Evolutionary conservation across 305 asterid genomes (phyloP).

Genomic region (Fraxinus greggii): DNA sequence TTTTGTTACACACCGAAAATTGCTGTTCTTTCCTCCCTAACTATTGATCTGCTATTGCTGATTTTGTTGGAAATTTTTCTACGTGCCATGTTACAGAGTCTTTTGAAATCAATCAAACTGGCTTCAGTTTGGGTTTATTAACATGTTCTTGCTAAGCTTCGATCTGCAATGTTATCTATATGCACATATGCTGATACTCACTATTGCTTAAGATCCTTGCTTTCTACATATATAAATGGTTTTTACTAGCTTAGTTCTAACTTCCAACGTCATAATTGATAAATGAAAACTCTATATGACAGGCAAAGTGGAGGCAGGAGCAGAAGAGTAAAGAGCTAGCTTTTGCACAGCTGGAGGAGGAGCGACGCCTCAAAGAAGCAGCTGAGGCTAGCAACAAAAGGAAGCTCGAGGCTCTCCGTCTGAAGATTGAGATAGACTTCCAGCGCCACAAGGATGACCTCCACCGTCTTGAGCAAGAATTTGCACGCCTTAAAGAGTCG

Average conservation of each 20-base stretch:
- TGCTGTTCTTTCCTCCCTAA: not conserved
- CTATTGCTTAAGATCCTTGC: not conserved
- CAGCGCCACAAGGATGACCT: constrained; percentile 95
- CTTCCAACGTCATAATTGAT: constrained; percentile 15
- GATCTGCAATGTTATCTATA: not conserved
- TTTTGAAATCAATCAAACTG: not conserved
- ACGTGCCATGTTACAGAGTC: not conserved
- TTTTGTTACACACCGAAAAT: constrained; percentile 7
- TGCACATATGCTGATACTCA: not conserved
- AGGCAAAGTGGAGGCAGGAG: constrained; percentile 82
- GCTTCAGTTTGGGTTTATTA: not conserved
- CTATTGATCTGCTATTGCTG: not conserved
- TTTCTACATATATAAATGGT: not conserved
- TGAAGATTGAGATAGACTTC: constrained; percentile 77
- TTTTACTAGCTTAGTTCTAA: not conserved
- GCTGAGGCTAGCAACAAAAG: constrained; percentile 70
- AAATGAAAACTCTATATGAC: constrained; percentile 32
- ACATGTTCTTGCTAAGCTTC: not conserved
- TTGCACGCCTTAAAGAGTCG: constrained; percentile 63
- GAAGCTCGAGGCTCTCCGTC: constrained; percentile 74
- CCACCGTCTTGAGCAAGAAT: constrained; percentile 85
- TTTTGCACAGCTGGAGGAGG: constrained; percentile 64
- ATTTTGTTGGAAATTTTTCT: not conserved
- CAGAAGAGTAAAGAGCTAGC: constrained; percentile 65
- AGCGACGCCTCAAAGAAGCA: constrained; percentile 70